Evolutionary conservation across 305 asterid genomes (phyloP).

Genomic region (Fraxinus sp.): DNA sequence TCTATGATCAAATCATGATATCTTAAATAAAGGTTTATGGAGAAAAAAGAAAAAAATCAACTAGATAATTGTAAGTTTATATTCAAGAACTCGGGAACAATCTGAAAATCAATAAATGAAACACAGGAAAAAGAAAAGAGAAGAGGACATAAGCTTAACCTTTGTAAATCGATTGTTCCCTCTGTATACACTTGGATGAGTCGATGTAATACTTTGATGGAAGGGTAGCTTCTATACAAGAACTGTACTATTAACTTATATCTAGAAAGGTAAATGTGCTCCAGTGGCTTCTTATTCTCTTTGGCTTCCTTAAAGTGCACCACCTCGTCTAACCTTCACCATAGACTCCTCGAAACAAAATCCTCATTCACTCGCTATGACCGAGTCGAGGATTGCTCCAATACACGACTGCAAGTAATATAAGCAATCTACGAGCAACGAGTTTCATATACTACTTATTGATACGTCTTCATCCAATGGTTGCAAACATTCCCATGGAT

Average conservation of each 20-base stretch:
- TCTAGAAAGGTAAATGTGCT: constrained; percentile 29
- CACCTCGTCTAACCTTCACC: constrained; percentile 12
- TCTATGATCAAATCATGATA: neutral
- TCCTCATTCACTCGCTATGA: constrained; percentile 14
- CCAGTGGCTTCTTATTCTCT: constrained; percentile 29
- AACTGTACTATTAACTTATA: constrained; percentile 45
- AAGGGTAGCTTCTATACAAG: constrained; percentile 66
- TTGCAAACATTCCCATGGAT: constrained; percentile 69
- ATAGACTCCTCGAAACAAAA: neutral
- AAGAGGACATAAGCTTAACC: constrained; percentile 1
- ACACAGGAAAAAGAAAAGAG: neutral
- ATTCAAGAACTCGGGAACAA: neutral
- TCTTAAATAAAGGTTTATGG: neutral
- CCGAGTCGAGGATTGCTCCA: constrained; percentile 22
- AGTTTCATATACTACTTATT: constrained; percentile 35
- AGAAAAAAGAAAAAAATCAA: neutral
- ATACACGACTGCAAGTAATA: constrained; percentile 19
- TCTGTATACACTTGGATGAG: constrained; percentile 43
- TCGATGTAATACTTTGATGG: constrained; percentile 43
- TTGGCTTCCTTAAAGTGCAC: constrained; percentile 17
- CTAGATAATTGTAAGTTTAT: neutral
- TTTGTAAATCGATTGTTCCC: constrained; percentile 14
- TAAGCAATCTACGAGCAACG: constrained; percentile 15
- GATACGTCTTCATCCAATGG: constrained; percentile 39
- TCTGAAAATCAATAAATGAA: neutral